Base-by-base conservation (phyloP, 2,329 filamentous ascomycete genomes). In the Colletotrichum sp. region DNA sequence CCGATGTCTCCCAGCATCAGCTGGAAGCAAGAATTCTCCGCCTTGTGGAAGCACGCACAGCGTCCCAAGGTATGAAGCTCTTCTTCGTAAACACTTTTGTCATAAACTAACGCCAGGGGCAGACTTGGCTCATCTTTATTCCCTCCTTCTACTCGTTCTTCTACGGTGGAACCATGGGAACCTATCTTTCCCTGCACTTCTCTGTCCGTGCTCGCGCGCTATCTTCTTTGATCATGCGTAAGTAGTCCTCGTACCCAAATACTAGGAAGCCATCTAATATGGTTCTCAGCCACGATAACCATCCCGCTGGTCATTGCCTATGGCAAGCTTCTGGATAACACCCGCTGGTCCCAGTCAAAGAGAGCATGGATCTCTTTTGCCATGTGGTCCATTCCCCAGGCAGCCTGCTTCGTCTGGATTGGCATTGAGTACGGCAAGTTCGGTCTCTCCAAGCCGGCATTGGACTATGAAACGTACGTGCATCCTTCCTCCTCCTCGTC, bases 61-160 rank as follows among this genome's bases (percentile, higher is more conserved):
- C 74, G 76, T n/a, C 77, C 65, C 21, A 79, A 81, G 24, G 76
- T 81, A 28, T 52, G 43, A 52, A 67, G 36, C 3, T 59, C 69
- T 4, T 32, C 74, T 7, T 64, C 74, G 26, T 43, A 1, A 7
- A 26, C 1, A 2, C 16, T 21, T 6, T 4, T 10, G 6, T 26
- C 26, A 3, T 12, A 21, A 13, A 39, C 32, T 43, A 30, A 73
- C 32, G 15, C 28, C 18, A 3, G 0, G 24, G 72, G 3, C 77
- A 81, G 68, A 67, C 80, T 15, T 82, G 79, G 70, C 78, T 80
- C 7, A 80, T 73, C 70, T 81, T 82, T 16, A 67, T 71, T 10
- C 65, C 79, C 57, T 13, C 78, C 61, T 60, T 81, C 74, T 84
- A 84, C 78, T 84, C 83, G 3, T 85, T 85, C 79, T 85, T 85